These are phyloP conservation scores for Leucaena leucocephala DNA, from an alignment of 306 rosid species.

Conservation along the genomic window DNA sequence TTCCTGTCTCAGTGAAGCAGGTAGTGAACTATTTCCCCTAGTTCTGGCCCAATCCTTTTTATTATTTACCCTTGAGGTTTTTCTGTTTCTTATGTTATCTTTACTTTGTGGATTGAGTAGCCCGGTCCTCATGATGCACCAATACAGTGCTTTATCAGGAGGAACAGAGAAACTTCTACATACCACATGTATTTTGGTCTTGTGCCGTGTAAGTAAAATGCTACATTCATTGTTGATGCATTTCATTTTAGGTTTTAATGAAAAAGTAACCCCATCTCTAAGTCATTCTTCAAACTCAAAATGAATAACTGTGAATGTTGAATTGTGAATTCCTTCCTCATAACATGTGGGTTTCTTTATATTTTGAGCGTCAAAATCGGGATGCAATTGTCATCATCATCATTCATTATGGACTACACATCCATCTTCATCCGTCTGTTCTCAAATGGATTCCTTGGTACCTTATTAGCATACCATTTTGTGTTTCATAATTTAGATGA, in stretches of 20 bases:
- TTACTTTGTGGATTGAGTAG: slow-evolving; percentile 45
- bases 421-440: neutral
- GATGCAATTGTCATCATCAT: neutral
- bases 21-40: slow-evolving; percentile 34
- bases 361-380: slow-evolving; percentile 20
- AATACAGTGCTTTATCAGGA: slow-evolving; percentile 74
- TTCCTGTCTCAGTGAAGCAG: slow-evolving; percentile 87
- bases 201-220: slow-evolving; percentile 56
- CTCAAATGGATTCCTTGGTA: neutral
- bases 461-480: neutral
- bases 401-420: slow-evolving; percentile 2
- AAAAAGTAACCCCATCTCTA: neutral
- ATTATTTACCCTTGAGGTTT: neutral
- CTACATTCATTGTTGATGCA: slow-evolving; percentile 31
- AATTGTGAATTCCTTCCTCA: slow-evolving; percentile 28
- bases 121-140: slow-evolving; percentile 79
- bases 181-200: slow-evolving; percentile 60
- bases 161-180: slow-evolving; percentile 69
- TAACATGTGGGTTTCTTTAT: slow-evolving; percentile 21
- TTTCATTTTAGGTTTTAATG: slow-evolving; percentile 1
- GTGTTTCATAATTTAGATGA: neutral
- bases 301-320: slow-evolving; percentile 13
- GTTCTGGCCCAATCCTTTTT: neutral
- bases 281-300: neutral
- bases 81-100: slow-evolving; percentile 16